Base-by-base conservation (phyloP, 2,329 filamentous ascomycete species). In the Exophiala bonariae region DNA sequence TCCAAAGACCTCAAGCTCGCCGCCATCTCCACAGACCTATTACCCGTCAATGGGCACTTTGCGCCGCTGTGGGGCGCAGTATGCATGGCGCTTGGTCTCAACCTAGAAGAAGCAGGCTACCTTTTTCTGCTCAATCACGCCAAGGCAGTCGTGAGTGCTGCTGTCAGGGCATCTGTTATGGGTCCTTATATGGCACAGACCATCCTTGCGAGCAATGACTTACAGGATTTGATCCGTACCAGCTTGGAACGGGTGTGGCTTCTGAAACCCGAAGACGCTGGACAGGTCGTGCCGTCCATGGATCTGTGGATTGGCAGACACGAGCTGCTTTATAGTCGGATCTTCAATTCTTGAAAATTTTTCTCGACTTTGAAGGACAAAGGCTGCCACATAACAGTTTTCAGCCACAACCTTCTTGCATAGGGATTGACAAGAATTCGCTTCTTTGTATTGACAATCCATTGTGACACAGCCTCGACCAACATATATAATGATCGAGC, bases 291-390 rank as follows among this genome's bases (percentile, higher is more conserved):
- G n/a, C 81, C 81, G 2, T 70, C 73, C 9, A 71, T 83, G 66
- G 81, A 85, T 69, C 61, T 85, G 6, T 85, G 82, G 81, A 72
- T 82, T 46, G 81, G 82, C 1, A 71, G 82, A 54, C 81, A 85
- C 63, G 81, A 85, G 65, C 68, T 83, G 61, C 65, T 85, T 32
- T 85, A 85, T 63, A 83, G 80, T 59, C 71, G 82, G 50, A 85
- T 85, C 47, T 85, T 85, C 63, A 85, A 85, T 66, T 84, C 81
- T 41, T 84, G 59, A 69, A 30, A 10, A 34, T 11, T 6, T 11
- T 6, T 26, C 23, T 11, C 23, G 6, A 6, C 11, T 6, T 26
- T 26, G 23, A 26, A n/a, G n/a, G n/a, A n/a, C n/a, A n/a, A n/a
- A n/a, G n/a, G n/a, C n/a, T n/a, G n/a, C n/a, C n/a, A n/a, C n/a